Percentiles rank a stretch among this genome's conserved stretches.
Conservation (phyloP, 352 stramenopile species). For the Globisporangium ultimum region DNA sequence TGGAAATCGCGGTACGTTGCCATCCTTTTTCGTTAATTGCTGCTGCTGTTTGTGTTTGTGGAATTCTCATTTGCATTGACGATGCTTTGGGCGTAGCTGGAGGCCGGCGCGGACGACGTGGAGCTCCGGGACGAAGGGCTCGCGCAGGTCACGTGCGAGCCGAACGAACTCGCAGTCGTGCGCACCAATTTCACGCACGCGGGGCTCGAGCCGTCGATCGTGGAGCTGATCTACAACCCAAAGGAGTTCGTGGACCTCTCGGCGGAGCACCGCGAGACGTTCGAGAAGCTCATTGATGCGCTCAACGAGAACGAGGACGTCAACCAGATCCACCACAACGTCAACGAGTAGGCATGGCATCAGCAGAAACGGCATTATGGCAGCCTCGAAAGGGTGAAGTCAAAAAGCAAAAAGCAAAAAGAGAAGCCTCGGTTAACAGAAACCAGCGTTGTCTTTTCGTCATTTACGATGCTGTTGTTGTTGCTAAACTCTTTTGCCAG, state of each 20-base stretch:
- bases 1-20: slow-evolving; percentile 64
- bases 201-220: slow-evolving; percentile 63
- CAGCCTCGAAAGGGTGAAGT: too few species aligned
- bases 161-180: slow-evolving; percentile 56
- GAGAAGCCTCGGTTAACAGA: too few species aligned
- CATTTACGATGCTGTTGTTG: too few species aligned
- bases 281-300: slow-evolving; percentile 75
- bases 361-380: too few species aligned
- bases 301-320: slow-evolving; percentile 82
- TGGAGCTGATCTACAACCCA: slow-evolving; percentile 77
- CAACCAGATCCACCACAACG: slow-evolving; percentile 80
- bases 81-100: slow-evolving; percentile 31
- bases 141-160: slow-evolving; percentile 71
- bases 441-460: too few species aligned
- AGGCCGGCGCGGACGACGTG: slow-evolving; percentile 70
- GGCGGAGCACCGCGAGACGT: slow-evolving; percentile 43
- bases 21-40: background rate
- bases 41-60: too few species aligned
- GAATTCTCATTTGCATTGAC: background rate
- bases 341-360: slow-evolving; percentile 49
- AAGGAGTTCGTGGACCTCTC: slow-evolving; percentile 76
- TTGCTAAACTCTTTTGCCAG: too few species aligned
- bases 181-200: slow-evolving; percentile 48
- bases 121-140: slow-evolving; percentile 48
- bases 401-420: too few species aligned